phyloP scores from a whole-genome alignment of 2,329 filamentous ascomycete genomes.

The Cladosporium sp. region DNA sequence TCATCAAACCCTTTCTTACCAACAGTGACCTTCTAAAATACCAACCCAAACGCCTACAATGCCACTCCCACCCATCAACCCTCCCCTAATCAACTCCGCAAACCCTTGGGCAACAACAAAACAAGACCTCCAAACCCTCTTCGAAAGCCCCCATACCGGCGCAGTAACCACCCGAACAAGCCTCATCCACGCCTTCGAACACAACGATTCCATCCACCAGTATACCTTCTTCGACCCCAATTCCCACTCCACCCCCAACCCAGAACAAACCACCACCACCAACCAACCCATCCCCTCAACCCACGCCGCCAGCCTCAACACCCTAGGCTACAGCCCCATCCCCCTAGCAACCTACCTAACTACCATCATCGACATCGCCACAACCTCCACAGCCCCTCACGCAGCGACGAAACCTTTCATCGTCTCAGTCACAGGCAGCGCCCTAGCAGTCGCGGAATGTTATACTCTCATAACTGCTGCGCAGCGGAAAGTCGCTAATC shows the following conservation, averaged over 20 bases:
- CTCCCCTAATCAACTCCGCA: constrained; percentile 68
- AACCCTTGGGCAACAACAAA: constrained; percentile 72
- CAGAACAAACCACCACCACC: background rate
- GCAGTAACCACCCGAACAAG: constrained; percentile 75
- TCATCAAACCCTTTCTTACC: background rate
- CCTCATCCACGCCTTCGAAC: constrained; percentile 63
- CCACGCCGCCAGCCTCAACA: constrained; percentile 56
- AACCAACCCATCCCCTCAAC: constrained; percentile 17
- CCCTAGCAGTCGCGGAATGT: constrained; percentile 58
- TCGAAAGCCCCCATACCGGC: constrained; percentile 63
- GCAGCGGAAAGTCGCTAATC: constrained; percentile 41
- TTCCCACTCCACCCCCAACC: constrained; percentile 31
- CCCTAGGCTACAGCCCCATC: constrained; percentile 71
- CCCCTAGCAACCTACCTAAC: constrained; percentile 60
- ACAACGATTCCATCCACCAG: constrained; percentile 62
- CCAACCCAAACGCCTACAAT: constrained; percentile 20
- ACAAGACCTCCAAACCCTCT: constrained; percentile 62
- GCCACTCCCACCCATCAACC: constrained; percentile 53
- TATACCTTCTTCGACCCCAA: constrained; percentile 63
- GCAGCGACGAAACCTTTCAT: constrained; percentile 60
- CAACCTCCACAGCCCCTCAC: constrained; percentile 24
- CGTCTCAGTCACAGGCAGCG: constrained; percentile 68
- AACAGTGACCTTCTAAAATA: background rate
- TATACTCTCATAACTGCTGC: constrained; percentile 51
- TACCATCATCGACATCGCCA: constrained; percentile 45